Base-by-base conservation (phyloP, 345 rosid species). In the Viola odorata region DNA sequence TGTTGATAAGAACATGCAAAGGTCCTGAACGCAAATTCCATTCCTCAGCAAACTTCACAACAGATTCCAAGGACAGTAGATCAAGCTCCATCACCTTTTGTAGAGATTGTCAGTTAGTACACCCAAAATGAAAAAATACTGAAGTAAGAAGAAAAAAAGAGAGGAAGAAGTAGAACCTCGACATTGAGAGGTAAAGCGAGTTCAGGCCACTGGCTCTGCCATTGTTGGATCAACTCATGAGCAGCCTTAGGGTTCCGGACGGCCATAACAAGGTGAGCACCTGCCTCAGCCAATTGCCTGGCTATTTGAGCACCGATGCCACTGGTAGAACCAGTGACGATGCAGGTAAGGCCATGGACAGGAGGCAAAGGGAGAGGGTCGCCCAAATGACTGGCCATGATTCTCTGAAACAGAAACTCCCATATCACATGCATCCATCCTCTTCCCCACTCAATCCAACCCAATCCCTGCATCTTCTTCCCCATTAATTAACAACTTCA, bases 191-290 rank as follows among this genome's bases (percentile, higher is more conserved):
- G 89, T 39, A 85, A 95, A 63, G 87, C 95, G 42, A 57, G 54
- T 11, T 84, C 89, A 57, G 88, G 69, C 88, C 86, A 76, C 57
- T 86, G 91, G 40, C 63, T 81, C 80, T 86, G 96, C 96, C 98
- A 94, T 51, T 79, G 83, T 12, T 67, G 91, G 60, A 90, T 86
- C 65, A 94, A 75, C 56, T 85, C 92, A 12, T 73, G 78, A 60
- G 91, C 97, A 2, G 78, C 85, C 71, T 77, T 84, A 1, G 89
- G 68, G 61, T 90, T 94, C 78, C 99, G 86, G 14, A 94, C 97
- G 0, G 97, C 99, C 99, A 90, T 94, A 45, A 94, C 82, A 59
- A 94, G 95, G 75, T 90, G 97, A 17, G 99, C 97, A 32, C 99
- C 99, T 14, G 95, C 84, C 69, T 90, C 92, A 8, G 96, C 97